Conservation (phyloP, 768 basidiomycete species). For the Suillus bovinus region DNA sequence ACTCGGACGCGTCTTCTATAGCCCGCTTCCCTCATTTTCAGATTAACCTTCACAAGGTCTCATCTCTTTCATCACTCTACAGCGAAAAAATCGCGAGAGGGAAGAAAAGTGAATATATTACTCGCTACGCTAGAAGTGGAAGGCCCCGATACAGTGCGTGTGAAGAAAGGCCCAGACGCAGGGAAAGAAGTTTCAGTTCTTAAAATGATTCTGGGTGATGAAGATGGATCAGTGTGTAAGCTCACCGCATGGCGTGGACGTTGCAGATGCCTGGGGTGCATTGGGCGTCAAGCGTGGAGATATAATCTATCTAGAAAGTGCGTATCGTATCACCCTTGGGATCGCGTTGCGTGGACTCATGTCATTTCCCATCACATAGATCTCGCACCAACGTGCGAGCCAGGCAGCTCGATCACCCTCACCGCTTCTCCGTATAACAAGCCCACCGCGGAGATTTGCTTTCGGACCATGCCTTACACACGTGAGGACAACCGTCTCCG, state of each 20-base stretch:
- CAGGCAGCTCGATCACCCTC: conserved; percentile 46
- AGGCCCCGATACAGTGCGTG: conserved; percentile 65
- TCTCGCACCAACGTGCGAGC: conserved; percentile 49
- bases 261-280: conserved; percentile 71
- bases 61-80: conserved; percentile 46
- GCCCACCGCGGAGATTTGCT: conserved; percentile 68
- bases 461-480: conserved; percentile 70
- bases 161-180: conserved; percentile 69
- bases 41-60: conserved; percentile 64
- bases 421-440: conserved; percentile 70
- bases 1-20: conserved; percentile 72
- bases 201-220: conserved; percentile 74
- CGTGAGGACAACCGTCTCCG: conserved; percentile 59
- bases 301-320: conserved; percentile 69
- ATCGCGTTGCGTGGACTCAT: background rate
- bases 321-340: conserved; percentile 22
- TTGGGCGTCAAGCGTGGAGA: conserved; percentile 65
- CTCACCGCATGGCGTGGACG: conserved; percentile 79
- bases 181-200: conserved; percentile 70
- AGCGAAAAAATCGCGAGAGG: conserved; percentile 25
- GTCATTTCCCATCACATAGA: conserved; percentile 37
- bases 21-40: conserved; percentile 73
- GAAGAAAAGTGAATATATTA: conserved; percentile 56
- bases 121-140: conserved; percentile 75
- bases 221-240: conserved; percentile 66